These are phyloP conservation scores for Plasmodium fragile DNA, from an alignment of 169 alveolate genomes.

Conservation along the genomic window DNA sequence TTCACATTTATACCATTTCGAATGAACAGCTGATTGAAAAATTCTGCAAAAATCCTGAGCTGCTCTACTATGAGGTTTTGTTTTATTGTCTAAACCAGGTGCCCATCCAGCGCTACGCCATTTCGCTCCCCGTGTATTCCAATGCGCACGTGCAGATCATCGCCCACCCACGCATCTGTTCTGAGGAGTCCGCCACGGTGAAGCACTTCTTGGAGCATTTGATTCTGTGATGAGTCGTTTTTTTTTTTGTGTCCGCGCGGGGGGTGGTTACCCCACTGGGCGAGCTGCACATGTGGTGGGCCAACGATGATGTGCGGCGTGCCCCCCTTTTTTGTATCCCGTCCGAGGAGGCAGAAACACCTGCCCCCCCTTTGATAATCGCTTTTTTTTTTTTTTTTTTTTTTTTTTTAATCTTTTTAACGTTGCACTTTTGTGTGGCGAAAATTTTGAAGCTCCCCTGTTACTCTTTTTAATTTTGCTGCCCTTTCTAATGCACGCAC, in stretches of 20 bases:
- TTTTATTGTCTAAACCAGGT: constrained; percentile 53
- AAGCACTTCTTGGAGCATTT: constrained; percentile 63
- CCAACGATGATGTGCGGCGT: too few relatives aligned
- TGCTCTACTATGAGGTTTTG: constrained; percentile 56
- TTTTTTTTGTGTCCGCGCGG: not conserved
- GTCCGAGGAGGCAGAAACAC: not conserved
- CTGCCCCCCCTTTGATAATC: not conserved
- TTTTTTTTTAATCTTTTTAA: not conserved
- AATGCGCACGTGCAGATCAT: constrained; percentile 75
- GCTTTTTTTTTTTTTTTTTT: not conserved
- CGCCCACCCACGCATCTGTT: constrained; percentile 66
- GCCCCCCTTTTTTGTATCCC: not conserved
- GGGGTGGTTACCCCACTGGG: not conserved
- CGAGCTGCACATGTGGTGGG: too few relatives aligned
- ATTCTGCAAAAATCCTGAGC: constrained; percentile 60
- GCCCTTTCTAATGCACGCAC: not conserved
- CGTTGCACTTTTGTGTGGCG: not conserved
- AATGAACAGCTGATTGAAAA: constrained; percentile 40
- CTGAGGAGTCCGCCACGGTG: constrained; percentile 63
- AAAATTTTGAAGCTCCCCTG: not conserved
- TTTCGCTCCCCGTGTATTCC: constrained; percentile 50
- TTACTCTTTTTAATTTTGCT: not conserved
- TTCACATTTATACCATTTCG: constrained; percentile 49
- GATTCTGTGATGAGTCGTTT: constrained; percentile 22
- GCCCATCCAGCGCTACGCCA: constrained; percentile 53